Evolutionary conservation across 1,139 yeast genomes (phyloP).

Genomic region (Trichomonascaceae sp.): DNA sequence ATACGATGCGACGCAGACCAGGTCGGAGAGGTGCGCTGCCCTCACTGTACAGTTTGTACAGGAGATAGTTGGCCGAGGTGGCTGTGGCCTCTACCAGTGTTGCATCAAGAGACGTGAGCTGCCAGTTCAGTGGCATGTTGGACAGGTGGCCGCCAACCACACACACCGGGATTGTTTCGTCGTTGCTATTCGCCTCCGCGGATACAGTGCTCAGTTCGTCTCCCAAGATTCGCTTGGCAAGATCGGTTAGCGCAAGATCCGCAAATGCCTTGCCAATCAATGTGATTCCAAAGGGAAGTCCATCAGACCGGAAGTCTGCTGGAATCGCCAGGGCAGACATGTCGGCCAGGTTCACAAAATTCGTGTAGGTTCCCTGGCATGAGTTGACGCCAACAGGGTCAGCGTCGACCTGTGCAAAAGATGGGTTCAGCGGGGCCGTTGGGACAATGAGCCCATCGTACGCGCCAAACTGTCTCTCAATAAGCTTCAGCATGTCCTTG

Average conservation of each 20-base stretch:
- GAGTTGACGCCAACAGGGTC: conserved; percentile 84
- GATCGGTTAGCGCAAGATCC: conserved; percentile 76
- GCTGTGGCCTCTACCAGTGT: conserved; percentile 48
- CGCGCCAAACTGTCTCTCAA: conserved; percentile 39
- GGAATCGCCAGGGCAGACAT: conserved; percentile 87
- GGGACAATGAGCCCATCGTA: conserved; percentile 78
- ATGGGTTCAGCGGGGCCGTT: conserved; percentile 86
- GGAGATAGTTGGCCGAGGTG: conserved; percentile 59
- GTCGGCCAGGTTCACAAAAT: conserved; percentile 90
- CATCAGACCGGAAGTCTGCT: conserved; percentile 72
- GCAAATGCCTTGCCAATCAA: conserved; percentile 68
- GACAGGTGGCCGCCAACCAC: conserved; percentile 93
- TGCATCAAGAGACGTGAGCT: conserved; percentile 78
- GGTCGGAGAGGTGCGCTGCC: conserved; percentile 68
- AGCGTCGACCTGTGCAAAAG: conserved; percentile 50
- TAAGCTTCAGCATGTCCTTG: conserved; percentile 56
- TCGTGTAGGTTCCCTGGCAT: conserved; percentile 90
- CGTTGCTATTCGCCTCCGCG: conserved; percentile 1
- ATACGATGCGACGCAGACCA: conserved; percentile 59
- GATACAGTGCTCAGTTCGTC: conserved; percentile 19
- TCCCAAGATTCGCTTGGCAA: conserved; percentile 62
- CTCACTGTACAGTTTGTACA: conserved; percentile 65
- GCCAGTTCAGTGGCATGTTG: conserved; percentile 91
- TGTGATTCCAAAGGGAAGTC: conserved; percentile 84
- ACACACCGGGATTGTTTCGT: conserved; percentile 48